Evolutionary conservation across 164 flowering plant genomes (phyloP).

Genomic region (Pachysandra terminalis): DNA sequence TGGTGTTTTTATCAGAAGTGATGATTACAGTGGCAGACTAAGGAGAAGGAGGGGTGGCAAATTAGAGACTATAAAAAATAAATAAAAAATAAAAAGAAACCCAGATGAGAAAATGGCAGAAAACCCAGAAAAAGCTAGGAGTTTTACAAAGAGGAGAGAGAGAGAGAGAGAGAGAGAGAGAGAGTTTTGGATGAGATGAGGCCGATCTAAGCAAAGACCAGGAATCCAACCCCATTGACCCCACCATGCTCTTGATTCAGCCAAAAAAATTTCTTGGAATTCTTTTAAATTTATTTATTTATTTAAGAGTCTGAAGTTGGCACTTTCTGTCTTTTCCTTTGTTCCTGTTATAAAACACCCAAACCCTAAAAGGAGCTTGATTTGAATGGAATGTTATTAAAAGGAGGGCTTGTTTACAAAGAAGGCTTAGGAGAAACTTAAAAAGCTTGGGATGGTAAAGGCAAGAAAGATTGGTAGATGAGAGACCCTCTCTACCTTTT

Average conservation of each 20-base stretch:
- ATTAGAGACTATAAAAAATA: slow-evolving; percentile 10
- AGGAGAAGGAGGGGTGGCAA: slow-evolving; percentile 27
- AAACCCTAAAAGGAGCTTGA: slow-evolving; percentile 53
- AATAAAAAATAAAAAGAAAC: slow-evolving; percentile 3
- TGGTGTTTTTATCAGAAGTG: slow-evolving; percentile 24
- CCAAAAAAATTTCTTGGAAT: not conserved
- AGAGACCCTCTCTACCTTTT: slow-evolving; percentile 11
- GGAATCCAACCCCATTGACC: slow-evolving; percentile 19
- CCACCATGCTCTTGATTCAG: slow-evolving; percentile 19
- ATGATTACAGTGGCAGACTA: slow-evolving; percentile 47
- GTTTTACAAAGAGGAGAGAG: slow-evolving; percentile 23
- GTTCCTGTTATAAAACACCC: slow-evolving; percentile 57
- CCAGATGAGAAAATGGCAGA: slow-evolving; percentile 6
- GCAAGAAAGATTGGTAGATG: slow-evolving; percentile 6
- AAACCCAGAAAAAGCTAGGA: slow-evolving; percentile 18
- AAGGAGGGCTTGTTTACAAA: slow-evolving; percentile 16
- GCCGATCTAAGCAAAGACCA: slow-evolving; percentile 22
- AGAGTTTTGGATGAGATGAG: slow-evolving; percentile 21
- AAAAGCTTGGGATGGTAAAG: slow-evolving; percentile 30
- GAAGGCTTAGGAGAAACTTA: slow-evolving; percentile 32
- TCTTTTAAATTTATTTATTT: not conserved
- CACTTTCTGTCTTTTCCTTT: slow-evolving; percentile 66
- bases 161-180: slow-evolving; percentile 18
- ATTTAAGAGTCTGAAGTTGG: slow-evolving; percentile 32
- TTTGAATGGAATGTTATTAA: slow-evolving; percentile 36